phyloP scores from a whole-genome alignment of 2,329 filamentous ascomycete species.

The Ascochyta clinopodiicola region DNA sequence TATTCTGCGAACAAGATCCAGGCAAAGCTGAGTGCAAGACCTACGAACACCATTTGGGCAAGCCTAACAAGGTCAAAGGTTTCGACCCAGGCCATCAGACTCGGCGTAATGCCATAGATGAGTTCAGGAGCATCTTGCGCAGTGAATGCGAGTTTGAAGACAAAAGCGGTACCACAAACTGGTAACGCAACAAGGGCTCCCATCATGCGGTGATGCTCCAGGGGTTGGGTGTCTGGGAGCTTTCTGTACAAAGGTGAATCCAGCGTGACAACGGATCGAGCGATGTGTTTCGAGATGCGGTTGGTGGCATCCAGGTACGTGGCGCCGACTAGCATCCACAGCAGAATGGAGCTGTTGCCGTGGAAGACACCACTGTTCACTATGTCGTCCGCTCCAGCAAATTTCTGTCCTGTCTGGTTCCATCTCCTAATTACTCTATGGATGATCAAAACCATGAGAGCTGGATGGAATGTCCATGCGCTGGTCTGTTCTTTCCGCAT shows the following conservation, averaged over 20 bases:
- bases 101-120: constrained; percentile 47
- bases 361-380: constrained; percentile 63
- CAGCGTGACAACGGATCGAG: constrained; percentile 34
- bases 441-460: constrained; percentile 61
- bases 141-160: constrained; percentile 91
- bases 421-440: constrained; percentile 77
- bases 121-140: constrained; percentile 87
- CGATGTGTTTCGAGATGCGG: constrained; percentile 50
- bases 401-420: constrained; percentile 98
- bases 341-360: constrained; percentile 61
- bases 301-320: constrained; percentile 70
- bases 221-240: constrained; percentile 28
- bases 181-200: constrained; percentile 43
- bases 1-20: constrained; percentile 42
- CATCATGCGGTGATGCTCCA: constrained; percentile 40
- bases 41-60: constrained; percentile 48
- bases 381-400: constrained; percentile 87
- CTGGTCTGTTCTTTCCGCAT: constrained; percentile 38
- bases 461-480: constrained; percentile 40
- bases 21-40: constrained; percentile 38
- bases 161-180: constrained; percentile 65
- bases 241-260: constrained; percentile 22
- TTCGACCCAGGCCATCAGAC: constrained; percentile 58
- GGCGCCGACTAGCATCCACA: constrained; percentile 76
- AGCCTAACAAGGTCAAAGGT: constrained; percentile 36